Percentiles rank a stretch among this genome's conserved stretches.
phyloP scores from a whole-genome alignment of 169 alveolate genomes.

The Babesia divergens region DNA sequence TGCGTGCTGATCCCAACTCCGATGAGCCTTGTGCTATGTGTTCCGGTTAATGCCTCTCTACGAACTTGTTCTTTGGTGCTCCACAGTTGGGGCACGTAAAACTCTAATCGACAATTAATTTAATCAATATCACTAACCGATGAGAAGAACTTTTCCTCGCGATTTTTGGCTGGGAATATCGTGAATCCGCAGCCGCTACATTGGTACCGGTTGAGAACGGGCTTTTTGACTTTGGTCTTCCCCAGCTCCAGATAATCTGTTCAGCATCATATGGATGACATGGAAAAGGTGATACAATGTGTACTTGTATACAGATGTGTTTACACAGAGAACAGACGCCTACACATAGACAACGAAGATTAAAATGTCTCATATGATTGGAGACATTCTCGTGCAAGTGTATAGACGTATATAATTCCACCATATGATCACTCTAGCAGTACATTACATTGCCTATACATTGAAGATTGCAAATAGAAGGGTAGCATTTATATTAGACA shows the following conservation, averaged over 20 bases:
- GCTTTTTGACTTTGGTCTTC: background rate
- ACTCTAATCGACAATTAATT: slow-evolving; percentile 14
- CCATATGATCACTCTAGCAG: too few relatives aligned
- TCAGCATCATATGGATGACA: too few relatives aligned
- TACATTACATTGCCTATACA: too few relatives aligned
- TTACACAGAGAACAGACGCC: too few relatives aligned
- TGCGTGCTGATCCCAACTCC: slow-evolving; percentile 56
- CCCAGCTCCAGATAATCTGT: slow-evolving; percentile 15
- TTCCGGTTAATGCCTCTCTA: slow-evolving; percentile 65
- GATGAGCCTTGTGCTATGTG: slow-evolving; percentile 76
- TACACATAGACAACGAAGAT: too few relatives aligned
- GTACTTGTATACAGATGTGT: too few relatives aligned
- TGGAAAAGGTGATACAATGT: too few relatives aligned
- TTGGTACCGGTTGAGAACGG: slow-evolving; percentile 55
- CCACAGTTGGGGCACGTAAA: slow-evolving; percentile 69
- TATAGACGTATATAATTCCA: too few relatives aligned
- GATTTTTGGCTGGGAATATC: slow-evolving; percentile 75
- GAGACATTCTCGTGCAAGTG: too few relatives aligned
- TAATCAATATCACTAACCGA: slow-evolving; percentile 41
- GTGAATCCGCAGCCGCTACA: slow-evolving; percentile 72
- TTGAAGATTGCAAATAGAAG: too few relatives aligned
- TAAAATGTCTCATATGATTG: too few relatives aligned
- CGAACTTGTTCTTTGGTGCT: slow-evolving; percentile 52
- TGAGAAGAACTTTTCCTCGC: slow-evolving; percentile 72
- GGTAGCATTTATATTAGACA: too few relatives aligned